A percentile compares a stretch with the other conserved stretches of the same genome.
These are phyloP conservation scores for Actinidia arguta DNA, from an alignment of 179 eudicot genomes.

Conservation along the genomic window DNA sequence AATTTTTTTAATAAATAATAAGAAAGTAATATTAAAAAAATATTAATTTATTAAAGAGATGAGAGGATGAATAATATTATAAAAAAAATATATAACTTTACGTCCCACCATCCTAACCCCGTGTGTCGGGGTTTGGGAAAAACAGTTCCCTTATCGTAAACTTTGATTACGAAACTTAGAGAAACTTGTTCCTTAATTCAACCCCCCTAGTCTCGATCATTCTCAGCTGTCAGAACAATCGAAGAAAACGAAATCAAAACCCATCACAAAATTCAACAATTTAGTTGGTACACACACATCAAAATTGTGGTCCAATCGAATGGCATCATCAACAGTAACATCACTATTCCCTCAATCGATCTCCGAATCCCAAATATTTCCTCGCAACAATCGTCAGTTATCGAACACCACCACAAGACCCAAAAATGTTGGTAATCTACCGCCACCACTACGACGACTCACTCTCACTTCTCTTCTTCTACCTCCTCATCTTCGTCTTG, in stretches of 20 bases:
- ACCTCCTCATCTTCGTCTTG: constrained; percentile 33
- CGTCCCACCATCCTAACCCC: too few species aligned
- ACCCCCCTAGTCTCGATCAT: too few species aligned
- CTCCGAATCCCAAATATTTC: constrained; percentile 21
- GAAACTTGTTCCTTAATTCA: too few species aligned
- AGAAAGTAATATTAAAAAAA: too few species aligned
- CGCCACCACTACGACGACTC: constrained; percentile 22
- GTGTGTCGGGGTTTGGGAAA: too few species aligned
- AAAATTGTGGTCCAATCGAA: not conserved
- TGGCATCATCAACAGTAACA: not conserved
- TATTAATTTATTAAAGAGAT: too few species aligned
- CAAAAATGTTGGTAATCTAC: not conserved
- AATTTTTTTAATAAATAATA: too few species aligned
- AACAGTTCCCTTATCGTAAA: too few species aligned
- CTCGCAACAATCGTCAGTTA: not conserved
- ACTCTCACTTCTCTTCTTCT: constrained; percentile 31
- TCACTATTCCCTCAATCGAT: not conserved
- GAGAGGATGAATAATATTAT: too few species aligned
- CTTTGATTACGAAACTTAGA: too few species aligned
- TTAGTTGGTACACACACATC: not conserved
- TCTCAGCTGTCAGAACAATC: not conserved
- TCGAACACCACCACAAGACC: constrained; percentile 1
- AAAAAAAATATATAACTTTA: too few species aligned
- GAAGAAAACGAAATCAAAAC: not conserved
- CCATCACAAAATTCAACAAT: not conserved